Evolutionary conservation across 2,329 filamentous ascomycete species (phyloP), one percentile per base, ranked within the genome.

Genomic region (Colletotrichum acutatum): DNA sequence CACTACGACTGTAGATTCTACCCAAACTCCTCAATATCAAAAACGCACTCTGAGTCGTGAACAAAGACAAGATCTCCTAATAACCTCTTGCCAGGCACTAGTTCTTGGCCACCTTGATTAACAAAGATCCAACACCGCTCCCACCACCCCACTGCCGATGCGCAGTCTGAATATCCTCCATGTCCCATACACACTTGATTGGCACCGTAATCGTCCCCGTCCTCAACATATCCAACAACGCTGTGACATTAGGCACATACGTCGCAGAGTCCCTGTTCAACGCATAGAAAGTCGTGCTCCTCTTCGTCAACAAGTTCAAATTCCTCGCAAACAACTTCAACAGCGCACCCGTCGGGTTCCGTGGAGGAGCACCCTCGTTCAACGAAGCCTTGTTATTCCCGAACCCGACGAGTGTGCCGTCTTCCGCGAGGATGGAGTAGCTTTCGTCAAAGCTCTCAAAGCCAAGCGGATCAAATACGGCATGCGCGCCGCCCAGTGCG

Each of bases 361-460:
- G 80, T 0, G 78, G 78, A 53, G 81, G 82, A 37, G 78, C 76
- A n/a, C 70, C 66, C 9, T 76, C 76, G 63, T 78, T 73, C 5
- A 84, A 72, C 42, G 78, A 67, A 57, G 75, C 74, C 73, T 81
- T 77, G 74, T 84, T 85, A 26, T 78, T 80, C 1, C 83, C 83
- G 61, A 79, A 85, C 1, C 78, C 83, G 1, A 85, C 81, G 2
- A 85, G 77, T 42, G 82, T 78, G 24, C 84, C 85, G n/a, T 76
- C 78, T 5, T 79, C 75, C 5, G 77, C 56, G 19, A 89, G 80
- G 49, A 88, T 86, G 3, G 79, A 78, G 79, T 82, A 88, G 16
- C 83, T 85, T 75, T 88, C 86, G 71, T 88, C 85, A 75, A 81
- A 88, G 71, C 85, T 86, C 73, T 87, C 85, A 74, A 84, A 87